Evolutionary conservation across 306 rosid genomes (phyloP).

Genomic region (Neltuma alba): DNA sequence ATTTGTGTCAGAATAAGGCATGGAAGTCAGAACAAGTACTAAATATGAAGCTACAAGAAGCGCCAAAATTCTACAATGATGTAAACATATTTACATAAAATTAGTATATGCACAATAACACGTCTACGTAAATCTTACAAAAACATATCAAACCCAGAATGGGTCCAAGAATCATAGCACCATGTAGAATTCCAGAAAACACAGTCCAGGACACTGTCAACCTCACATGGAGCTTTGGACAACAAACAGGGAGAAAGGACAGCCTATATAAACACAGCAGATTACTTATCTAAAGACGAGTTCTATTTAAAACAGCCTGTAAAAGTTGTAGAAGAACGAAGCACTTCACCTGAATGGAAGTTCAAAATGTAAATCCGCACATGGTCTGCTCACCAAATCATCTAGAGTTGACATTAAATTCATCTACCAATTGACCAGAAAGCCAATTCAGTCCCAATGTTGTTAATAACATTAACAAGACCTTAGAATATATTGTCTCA

Average conservation of each 20-base stretch:
- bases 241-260: conserved; percentile 37
- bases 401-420: conserved; percentile 63
- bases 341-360: conserved; percentile 68
- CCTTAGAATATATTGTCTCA: conserved; percentile 43
- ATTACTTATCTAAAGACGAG: conserved; percentile 33
- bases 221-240: conserved; percentile 35
- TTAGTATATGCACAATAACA: conserved; percentile 28
- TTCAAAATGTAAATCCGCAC: conserved; percentile 63
- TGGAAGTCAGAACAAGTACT: neutral
- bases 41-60: neutral
- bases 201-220: conserved; percentile 48
- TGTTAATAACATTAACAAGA: conserved; percentile 40
- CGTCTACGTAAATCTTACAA: conserved; percentile 34
- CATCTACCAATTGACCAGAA: conserved; percentile 62
- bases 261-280: conserved; percentile 22
- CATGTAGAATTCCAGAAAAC: conserved; percentile 45
- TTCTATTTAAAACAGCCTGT: conserved; percentile 37
- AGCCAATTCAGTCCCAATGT: conserved; percentile 50
- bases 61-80: conserved; percentile 23
- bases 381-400: conserved; percentile 72
- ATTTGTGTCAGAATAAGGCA: neutral
- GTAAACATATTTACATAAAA: conserved; percentile 4
- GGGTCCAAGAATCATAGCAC: conserved; percentile 38
- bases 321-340: conserved; percentile 42
- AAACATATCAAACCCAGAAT: conserved; percentile 43